Conservation (phyloP, 108 stramenopile genomes). For the Skeletonema tropicum region DNA sequence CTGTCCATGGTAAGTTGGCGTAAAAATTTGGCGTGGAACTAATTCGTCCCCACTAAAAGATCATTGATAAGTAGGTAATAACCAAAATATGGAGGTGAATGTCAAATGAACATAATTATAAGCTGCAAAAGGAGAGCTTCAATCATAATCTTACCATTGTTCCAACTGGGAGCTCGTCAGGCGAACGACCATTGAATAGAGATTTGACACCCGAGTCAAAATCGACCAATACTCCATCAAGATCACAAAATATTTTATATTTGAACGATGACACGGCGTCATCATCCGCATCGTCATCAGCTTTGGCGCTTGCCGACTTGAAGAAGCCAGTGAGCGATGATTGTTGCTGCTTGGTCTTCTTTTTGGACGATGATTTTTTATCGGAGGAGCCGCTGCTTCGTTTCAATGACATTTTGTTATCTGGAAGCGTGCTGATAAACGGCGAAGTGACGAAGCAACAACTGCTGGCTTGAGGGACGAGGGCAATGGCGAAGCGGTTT, state of each 20-base stretch:
- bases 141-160: no score
- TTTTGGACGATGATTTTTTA: neutral
- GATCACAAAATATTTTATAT: conserved; percentile 77
- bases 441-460: no score
- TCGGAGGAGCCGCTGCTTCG: neutral
- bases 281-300: neutral
- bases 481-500: no score
- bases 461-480: no score
- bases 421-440: no score
- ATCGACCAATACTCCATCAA: conserved; percentile 84
- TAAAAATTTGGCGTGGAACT: conserved; percentile 49
- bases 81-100: no score
- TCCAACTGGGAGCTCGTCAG: conserved; percentile 35
- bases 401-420: neutral
- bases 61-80: no score
- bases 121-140: no score
- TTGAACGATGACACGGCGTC: neutral
- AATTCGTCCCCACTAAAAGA: conserved; percentile 60
- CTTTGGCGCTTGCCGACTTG: neutral
- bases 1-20: conserved; percentile 68
- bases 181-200: conserved; percentile 40
- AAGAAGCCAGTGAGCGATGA: neutral
- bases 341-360: neutral
- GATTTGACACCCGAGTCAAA: conserved; percentile 70
- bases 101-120: no score